Percentiles rank a stretch among this genome's conserved stretches.
These are phyloP conservation scores for Cercospora berteroae DNA, from an alignment of 2,329 filamentous ascomycete genomes.

Conservation along the genomic window DNA sequence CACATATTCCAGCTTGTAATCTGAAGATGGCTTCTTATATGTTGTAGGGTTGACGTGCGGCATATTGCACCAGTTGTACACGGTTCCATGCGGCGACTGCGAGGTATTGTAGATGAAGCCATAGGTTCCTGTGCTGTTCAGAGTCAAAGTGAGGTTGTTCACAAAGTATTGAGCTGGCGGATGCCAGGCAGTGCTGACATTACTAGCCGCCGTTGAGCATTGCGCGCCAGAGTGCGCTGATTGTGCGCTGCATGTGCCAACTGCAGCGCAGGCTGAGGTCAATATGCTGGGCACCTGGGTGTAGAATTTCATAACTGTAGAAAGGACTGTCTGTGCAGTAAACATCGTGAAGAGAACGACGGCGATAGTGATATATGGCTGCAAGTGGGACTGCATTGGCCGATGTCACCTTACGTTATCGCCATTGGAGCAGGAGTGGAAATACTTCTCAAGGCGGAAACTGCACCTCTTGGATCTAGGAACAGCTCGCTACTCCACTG, in stretches of 20 bases:
- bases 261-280: conserved; percentile 15
- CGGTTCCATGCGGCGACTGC: conserved; percentile 53
- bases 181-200: conserved; percentile 55
- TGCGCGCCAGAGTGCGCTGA: not conserved
- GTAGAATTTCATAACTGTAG: conserved; percentile 34
- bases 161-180: conserved; percentile 55
- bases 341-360: conserved; percentile 29
- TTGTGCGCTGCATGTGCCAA: conserved; percentile 2
- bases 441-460: not conserved
- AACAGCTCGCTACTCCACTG: not conserved
- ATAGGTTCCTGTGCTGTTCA: conserved; percentile 63
- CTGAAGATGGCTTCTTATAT: conserved; percentile 54
- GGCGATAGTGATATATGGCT: conserved; percentile 28
- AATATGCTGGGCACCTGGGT: conserved; percentile 25
- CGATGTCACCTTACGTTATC: conserved; percentile 9
- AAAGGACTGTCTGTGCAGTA: conserved; percentile 30
- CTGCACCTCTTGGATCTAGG: not conserved
- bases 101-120: conserved; percentile 71
- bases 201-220: conserved; percentile 17
- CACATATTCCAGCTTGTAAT: conserved; percentile 69
- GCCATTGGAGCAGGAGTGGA: not conserved
- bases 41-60: conserved; percentile 70
- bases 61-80: conserved; percentile 86
- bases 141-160: conserved; percentile 60
- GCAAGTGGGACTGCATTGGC: conserved; percentile 18